These are phyloP conservation scores for Ustilago crameri DNA, from an alignment of 1,284 basidiomycete species.

Conservation along the genomic window DNA sequence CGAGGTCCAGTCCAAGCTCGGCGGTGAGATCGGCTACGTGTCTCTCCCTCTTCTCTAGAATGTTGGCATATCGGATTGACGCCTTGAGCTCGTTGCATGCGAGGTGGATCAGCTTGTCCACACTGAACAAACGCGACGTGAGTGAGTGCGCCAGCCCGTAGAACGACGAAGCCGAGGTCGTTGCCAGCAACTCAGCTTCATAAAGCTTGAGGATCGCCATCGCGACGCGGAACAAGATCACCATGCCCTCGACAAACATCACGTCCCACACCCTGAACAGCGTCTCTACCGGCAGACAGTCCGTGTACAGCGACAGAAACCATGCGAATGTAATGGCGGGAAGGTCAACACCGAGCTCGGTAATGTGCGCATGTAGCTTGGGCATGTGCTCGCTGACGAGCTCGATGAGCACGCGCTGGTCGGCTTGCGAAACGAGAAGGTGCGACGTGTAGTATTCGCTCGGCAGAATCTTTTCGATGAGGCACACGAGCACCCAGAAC, in stretches of 20 bases:
- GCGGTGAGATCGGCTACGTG: slow-evolving; percentile 68
- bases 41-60: slow-evolving; percentile 75
- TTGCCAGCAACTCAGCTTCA: slow-evolving; percentile 82
- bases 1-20: slow-evolving; percentile 24
- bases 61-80: slow-evolving; percentile 77
- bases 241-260: slow-evolving; percentile 92
- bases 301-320: slow-evolving; percentile 96
- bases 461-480: slow-evolving; percentile 72
- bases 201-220: slow-evolving; percentile 85
- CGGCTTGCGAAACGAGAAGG: slow-evolving; percentile 82
- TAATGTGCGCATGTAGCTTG: slow-evolving; percentile 79
- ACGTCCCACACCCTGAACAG: slow-evolving; percentile 76
- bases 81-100: slow-evolving; percentile 75
- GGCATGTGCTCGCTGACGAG: slow-evolving; percentile 84
- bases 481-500: slow-evolving; percentile 91
- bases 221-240: slow-evolving; percentile 85
- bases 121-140: slow-evolving; percentile 89
- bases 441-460: slow-evolving; percentile 69
- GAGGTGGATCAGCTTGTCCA: slow-evolving; percentile 79
- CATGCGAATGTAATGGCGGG: slow-evolving; percentile 96
- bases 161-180: slow-evolving; percentile 83
- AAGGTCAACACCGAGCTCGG: slow-evolving; percentile 84
- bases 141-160: slow-evolving; percentile 86
- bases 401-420: slow-evolving; percentile 88
- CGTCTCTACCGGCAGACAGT: slow-evolving; percentile 88